Evolutionary conservation across 1,284 basidiomycete genomes (phyloP).

Genomic region (Ceratobasidium sp.): DNA sequence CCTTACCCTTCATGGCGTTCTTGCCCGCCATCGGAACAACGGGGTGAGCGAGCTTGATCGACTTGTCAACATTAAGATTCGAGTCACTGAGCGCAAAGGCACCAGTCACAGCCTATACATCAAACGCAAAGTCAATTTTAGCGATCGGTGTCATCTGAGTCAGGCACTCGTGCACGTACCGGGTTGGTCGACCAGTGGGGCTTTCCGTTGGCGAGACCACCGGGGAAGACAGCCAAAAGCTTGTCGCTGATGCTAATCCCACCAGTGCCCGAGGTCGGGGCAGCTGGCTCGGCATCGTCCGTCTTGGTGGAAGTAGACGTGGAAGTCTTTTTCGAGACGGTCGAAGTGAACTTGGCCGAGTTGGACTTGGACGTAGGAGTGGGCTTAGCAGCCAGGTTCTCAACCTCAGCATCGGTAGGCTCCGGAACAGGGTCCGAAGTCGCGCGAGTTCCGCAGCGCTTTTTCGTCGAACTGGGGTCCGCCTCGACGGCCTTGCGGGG

Average conservation of each 20-base stretch:
- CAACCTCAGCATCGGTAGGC: conserved; percentile 8
- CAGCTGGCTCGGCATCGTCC: conserved; percentile 4
- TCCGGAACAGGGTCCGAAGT: conserved; percentile 8
- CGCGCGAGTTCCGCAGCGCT: conserved; percentile 29
- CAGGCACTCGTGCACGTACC: not conserved
- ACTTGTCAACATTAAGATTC: conserved; percentile 32
- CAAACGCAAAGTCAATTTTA: not conserved
- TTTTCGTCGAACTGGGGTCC: not conserved
- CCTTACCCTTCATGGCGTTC: conserved; percentile 43
- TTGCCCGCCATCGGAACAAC: conserved; percentile 40
- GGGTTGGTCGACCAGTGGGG: conserved; percentile 42
- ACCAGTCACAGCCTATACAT: conserved; percentile 14
- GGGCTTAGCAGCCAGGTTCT: conserved; percentile 17
- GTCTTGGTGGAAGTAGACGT: not conserved
- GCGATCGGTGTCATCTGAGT: not conserved
- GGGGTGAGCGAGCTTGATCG: conserved; percentile 41
- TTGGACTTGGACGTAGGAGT: conserved; percentile 1
- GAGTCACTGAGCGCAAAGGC: conserved; percentile 33
- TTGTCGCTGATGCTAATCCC: conserved; percentile 41
- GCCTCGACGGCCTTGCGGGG: conserved; percentile 14
- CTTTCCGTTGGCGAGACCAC: not conserved
- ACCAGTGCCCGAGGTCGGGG: conserved; percentile 26
- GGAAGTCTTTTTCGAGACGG: not conserved
- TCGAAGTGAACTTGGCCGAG: not conserved
- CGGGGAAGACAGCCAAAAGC: conserved; percentile 31